A percentile compares a stretch with the other conserved stretches of the same genome.
Evolutionary conservation across 2,329 filamentous ascomycete species (phyloP).

Genomic region (Pestalotiopsis sp.): DNA sequence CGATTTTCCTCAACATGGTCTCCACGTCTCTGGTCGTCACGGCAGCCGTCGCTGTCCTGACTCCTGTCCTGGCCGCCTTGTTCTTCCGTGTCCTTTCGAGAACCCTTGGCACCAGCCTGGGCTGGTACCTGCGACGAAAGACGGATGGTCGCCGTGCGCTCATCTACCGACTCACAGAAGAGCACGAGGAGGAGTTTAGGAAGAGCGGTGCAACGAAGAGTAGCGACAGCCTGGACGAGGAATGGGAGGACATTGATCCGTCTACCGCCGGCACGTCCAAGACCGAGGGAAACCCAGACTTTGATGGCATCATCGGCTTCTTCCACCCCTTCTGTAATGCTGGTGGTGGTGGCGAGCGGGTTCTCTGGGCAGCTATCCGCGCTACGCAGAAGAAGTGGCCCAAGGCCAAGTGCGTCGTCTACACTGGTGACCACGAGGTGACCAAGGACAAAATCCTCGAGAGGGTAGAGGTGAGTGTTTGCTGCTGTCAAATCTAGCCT

Average conservation of each 20-base stretch:
- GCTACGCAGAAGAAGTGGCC: constrained; percentile 91
- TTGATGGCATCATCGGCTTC: constrained; percentile 89
- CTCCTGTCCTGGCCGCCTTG: constrained; percentile 29
- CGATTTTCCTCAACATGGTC: constrained; percentile 24
- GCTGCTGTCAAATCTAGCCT: not conserved
- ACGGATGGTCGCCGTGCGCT: constrained; percentile 64
- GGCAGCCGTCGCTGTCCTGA: constrained; percentile 27
- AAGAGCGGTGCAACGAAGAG: constrained; percentile 37
- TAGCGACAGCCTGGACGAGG: constrained; percentile 52
- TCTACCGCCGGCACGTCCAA: constrained; percentile 39
- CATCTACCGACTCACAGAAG: constrained; percentile 55
- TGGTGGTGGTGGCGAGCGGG: constrained; percentile 91
- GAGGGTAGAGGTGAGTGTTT: constrained; percentile 69
- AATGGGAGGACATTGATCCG: constrained; percentile 71
- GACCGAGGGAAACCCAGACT: constrained; percentile 58
- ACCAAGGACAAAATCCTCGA: constrained; percentile 78
- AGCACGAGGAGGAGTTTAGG: constrained; percentile 40
- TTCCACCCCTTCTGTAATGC: constrained; percentile 99
- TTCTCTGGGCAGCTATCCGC: constrained; percentile 93
- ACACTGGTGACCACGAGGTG: constrained; percentile 92
- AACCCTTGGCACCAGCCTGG: constrained; percentile 47
- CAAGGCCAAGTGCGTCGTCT: constrained; percentile 85
- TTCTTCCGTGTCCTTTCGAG: constrained; percentile 40
- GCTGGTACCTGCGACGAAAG: constrained; percentile 65
- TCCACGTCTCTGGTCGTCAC: constrained; percentile 26